Conservation (phyloP, 495 filamentous ascomycete species). For the Neurospora sp. region DNA sequence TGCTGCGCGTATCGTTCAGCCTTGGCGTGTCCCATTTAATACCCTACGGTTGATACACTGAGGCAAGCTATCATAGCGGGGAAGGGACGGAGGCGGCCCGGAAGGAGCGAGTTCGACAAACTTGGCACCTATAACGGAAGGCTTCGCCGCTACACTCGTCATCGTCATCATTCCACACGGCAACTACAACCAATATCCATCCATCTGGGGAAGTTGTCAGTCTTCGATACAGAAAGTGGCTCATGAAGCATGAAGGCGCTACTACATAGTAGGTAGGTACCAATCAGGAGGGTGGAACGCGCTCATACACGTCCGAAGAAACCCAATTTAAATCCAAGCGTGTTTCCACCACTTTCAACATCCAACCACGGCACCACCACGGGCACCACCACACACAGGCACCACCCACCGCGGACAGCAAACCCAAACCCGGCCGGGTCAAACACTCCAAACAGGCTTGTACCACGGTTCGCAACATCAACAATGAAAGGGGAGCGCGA, state of each 20-base stretch:
- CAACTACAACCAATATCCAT: background rate
- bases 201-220: background rate
- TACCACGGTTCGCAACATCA: background rate
- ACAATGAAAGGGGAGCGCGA: background rate
- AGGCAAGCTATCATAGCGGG: background rate
- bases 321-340: too few species aligned
- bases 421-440: background rate
- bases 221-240: background rate
- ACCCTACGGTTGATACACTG: slow-evolving; percentile 6
- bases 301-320: slow-evolving; percentile 22
- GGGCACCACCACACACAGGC: background rate
- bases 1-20: slow-evolving; percentile 16
- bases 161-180: background rate
- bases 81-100: background rate
- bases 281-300: slow-evolving; percentile 22
- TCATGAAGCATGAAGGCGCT: background rate
- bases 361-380: background rate
- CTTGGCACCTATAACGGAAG: background rate
- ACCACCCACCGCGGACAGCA: background rate
- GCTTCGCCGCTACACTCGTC: background rate
- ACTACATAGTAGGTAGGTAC: too few species aligned
- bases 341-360: slow-evolving; percentile 2
- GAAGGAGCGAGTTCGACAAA: background rate
- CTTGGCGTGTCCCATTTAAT: slow-evolving; percentile 26
- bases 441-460: background rate